phyloP scores from a whole-genome alignment of 1,284 basidiomycete species.

The Microbotryomycetes sp. region DNA sequence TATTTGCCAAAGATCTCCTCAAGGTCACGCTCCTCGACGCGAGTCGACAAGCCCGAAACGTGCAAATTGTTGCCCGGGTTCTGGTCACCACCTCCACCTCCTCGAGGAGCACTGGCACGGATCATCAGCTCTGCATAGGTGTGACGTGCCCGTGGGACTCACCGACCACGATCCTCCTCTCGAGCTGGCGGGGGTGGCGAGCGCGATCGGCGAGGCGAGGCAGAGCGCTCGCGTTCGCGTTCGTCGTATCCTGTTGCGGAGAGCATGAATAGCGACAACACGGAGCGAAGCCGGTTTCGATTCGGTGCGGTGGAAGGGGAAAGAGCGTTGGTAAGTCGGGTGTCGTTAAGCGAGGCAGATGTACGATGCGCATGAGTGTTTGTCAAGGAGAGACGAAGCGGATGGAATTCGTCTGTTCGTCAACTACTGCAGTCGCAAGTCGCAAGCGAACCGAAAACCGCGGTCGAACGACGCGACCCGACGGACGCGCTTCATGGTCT shows the following conservation, averaged over 20 bases:
- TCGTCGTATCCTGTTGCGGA: too few relatives aligned
- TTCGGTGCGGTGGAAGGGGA: background rate
- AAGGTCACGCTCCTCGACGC: constrained; percentile 75
- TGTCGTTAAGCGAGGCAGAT: too few relatives aligned
- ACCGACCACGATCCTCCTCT: background rate
- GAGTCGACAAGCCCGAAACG: constrained; percentile 74
- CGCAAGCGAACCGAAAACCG: too few relatives aligned
- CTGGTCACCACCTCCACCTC: constrained; percentile 1
- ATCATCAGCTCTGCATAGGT: background rate
- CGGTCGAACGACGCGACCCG: too few relatives aligned
- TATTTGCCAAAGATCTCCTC: constrained; percentile 81
- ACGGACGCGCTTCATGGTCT: too few relatives aligned
- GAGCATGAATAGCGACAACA: too few relatives aligned
- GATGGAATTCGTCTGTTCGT: too few relatives aligned
- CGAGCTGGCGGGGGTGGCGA: background rate
- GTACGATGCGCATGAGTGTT: too few relatives aligned
- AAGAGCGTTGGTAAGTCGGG: background rate
- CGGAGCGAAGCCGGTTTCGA: background rate
- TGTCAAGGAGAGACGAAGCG: too few relatives aligned
- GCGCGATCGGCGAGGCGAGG: background rate
- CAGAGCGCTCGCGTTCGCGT: background rate
- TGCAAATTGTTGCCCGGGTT: constrained; percentile 98
- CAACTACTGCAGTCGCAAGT: too few relatives aligned
- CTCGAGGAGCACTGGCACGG: background rate
- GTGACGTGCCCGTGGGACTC: too few relatives aligned